A percentile compares a stretch with the other conserved stretches of the same genome.
phyloP scores from a whole-genome alignment of 2,329 filamentous ascomycete species.

The Coleophoma crateriformis region DNA sequence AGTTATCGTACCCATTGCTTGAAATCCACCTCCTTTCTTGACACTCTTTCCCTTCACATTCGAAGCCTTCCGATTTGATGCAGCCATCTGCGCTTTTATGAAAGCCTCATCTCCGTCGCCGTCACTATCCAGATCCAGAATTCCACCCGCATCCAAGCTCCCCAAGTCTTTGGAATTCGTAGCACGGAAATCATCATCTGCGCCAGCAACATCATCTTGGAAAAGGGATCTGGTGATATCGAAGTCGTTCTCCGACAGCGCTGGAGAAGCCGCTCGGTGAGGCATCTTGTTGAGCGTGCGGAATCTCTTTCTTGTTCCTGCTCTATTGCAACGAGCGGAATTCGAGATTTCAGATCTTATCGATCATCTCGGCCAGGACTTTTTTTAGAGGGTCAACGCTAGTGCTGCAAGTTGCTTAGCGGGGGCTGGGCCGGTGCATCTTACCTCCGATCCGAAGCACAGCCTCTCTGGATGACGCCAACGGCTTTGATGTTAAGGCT shows the following conservation, averaged over 20 bases:
- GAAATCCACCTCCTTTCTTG: slow-evolving; percentile 95
- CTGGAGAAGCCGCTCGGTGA: slow-evolving; percentile 70
- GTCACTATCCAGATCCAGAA: slow-evolving; percentile 54
- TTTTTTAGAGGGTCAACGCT: background rate
- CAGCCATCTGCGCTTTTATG: slow-evolving; percentile 81
- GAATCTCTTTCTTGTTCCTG: background rate
- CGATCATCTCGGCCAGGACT: slow-evolving; percentile 2
- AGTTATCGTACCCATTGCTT: slow-evolving; percentile 72
- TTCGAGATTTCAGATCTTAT: background rate
- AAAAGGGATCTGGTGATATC: slow-evolving; percentile 82
- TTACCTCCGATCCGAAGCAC: background rate
- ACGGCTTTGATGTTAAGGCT: background rate
- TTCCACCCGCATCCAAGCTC: slow-evolving; percentile 53
- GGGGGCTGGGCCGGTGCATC: background rate
- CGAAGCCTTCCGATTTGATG: slow-evolving; percentile 78
- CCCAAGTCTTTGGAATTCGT: slow-evolving; percentile 31
- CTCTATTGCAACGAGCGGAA: background rate
- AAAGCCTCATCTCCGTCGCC: slow-evolving; percentile 78
- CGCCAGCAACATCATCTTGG: slow-evolving; percentile 49
- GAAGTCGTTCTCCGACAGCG: slow-evolving; percentile 82
- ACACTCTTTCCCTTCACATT: slow-evolving; percentile 80
- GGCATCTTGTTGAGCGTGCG: slow-evolving; percentile 47
- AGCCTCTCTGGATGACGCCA: background rate
- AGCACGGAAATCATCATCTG: slow-evolving; percentile 32
- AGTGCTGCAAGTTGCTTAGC: background rate